phyloP scores from a whole-genome alignment of 768 basidiomycete genomes.

The Vararia minispora region DNA sequence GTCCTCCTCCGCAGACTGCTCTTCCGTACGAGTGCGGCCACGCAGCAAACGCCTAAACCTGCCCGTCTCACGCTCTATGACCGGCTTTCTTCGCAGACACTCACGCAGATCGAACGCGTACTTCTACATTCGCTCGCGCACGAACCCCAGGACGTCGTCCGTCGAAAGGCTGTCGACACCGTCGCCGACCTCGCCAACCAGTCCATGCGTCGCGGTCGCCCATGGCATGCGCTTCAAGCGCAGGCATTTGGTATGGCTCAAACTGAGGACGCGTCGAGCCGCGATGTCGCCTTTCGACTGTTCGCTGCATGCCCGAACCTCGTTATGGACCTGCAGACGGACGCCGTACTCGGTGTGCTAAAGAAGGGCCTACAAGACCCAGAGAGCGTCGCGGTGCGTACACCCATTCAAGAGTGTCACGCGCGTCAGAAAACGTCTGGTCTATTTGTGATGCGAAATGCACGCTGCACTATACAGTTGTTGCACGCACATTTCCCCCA shows the following conservation, averaged over 20 bases:
- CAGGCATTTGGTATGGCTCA: constrained; percentile 60
- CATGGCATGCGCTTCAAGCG: constrained; percentile 74
- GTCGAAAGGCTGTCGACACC: constrained; percentile 65
- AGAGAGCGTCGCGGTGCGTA: constrained; percentile 50
- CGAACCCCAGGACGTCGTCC: constrained; percentile 46
- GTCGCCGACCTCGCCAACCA: constrained; percentile 67
- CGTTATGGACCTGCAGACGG: constrained; percentile 65
- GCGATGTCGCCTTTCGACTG: constrained; percentile 46
- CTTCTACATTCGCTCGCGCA: constrained; percentile 59
- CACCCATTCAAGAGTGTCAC: constrained; percentile 3
- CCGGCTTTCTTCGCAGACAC: constrained; percentile 54
- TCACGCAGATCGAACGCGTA: constrained; percentile 59
- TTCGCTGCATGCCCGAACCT: constrained; percentile 69
- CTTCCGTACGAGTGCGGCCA: constrained; percentile 55
- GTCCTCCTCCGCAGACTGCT: constrained; percentile 71
- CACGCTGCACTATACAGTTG: no score
- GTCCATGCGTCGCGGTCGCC: constrained; percentile 61
- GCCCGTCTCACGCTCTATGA: constrained; percentile 62
- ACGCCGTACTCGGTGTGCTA: constrained; percentile 55
- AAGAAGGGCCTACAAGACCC: constrained; percentile 58
- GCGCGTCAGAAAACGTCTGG: no score
- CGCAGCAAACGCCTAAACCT: constrained; percentile 21
- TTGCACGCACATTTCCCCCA: no score
- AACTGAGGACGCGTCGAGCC: constrained; percentile 16
- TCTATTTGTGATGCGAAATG: no score